These are phyloP conservation scores for Pythium phragmiticola DNA, from an alignment of 352 stramenopile species.

Conservation along the genomic window DNA sequence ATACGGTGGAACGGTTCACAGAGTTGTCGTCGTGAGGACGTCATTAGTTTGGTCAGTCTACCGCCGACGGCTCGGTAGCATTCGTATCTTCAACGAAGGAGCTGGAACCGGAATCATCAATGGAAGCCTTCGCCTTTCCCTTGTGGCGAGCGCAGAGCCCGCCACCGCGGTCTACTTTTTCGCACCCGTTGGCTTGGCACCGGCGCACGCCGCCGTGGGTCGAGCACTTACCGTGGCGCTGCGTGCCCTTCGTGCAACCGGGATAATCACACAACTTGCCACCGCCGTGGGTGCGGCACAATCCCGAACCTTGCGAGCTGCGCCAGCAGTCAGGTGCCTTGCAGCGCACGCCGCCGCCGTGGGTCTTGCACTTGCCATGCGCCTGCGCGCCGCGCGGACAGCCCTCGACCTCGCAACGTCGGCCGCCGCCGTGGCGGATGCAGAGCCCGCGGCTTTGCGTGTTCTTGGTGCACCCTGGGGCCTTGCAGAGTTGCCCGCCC, in stretches of 20 bases:
- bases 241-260: conserved; percentile 53
- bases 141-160: conserved; percentile 49
- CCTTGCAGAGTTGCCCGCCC: conserved; percentile 21
- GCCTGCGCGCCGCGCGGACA: conserved; percentile 45
- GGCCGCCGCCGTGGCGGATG: conserved; percentile 34
- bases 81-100: no score
- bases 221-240: conserved; percentile 49
- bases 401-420: conserved; percentile 40
- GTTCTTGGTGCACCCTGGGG: conserved; percentile 36
- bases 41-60: no score
- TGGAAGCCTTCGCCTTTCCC: not conserved
- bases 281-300: conserved; percentile 56
- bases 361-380: conserved; percentile 44
- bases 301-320: conserved; percentile 40
- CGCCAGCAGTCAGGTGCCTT: conserved; percentile 39
- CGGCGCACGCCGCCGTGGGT: conserved; percentile 41
- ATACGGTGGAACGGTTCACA: no score
- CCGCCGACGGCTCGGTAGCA: no score
- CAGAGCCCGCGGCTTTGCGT: conserved; percentile 36
- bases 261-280: conserved; percentile 45
- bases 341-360: conserved; percentile 48
- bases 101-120: no score
- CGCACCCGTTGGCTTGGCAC: conserved; percentile 38
- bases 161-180: conserved; percentile 46
- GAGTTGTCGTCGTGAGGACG: no score